Percentiles rank a stretch among this genome's conserved stretches.
Evolutionary conservation across 768 basidiomycete species (phyloP).

Genomic region (Saitozyma podzolica): DNA sequence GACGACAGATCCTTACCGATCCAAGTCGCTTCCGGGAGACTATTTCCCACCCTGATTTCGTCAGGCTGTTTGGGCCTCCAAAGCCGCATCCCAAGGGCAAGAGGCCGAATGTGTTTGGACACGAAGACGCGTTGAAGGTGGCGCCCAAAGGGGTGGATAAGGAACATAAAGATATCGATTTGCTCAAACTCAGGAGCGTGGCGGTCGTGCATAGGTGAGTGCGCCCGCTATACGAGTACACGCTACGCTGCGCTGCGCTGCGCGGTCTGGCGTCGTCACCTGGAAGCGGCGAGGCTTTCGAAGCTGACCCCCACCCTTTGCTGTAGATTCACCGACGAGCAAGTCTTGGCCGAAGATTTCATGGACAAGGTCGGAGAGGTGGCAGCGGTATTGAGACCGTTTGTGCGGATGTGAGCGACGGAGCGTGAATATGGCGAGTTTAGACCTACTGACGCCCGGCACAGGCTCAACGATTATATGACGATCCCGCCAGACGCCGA

Average conservation of each 20-base stretch:
- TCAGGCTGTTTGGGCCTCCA: conserved; percentile 72
- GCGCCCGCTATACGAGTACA: neutral
- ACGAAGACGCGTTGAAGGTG: conserved; percentile 81
- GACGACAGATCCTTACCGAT: conserved; percentile 69
- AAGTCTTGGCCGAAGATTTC: conserved; percentile 70
- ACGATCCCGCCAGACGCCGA: conserved; percentile 23
- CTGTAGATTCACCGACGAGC: conserved; percentile 68
- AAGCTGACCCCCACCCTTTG: neutral
- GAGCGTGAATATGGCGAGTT: conserved; percentile 3
- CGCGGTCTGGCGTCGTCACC: no score
- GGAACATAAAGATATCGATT: conserved; percentile 83
- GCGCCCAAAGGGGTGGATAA: conserved; percentile 89
- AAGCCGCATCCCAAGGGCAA: conserved; percentile 62
- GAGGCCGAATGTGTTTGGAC: conserved; percentile 77
- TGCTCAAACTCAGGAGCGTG: conserved; percentile 79
- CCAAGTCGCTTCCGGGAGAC: conserved; percentile 65
- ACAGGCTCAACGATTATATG: conserved; percentile 38
- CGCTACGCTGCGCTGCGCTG: neutral
- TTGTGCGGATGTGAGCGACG: conserved; percentile 61
- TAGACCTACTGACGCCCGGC: neutral
- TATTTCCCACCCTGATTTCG: conserved; percentile 71
- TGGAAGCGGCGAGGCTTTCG: neutral
- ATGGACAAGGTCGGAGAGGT: conserved; percentile 63
- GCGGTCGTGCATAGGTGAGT: conserved; percentile 66
- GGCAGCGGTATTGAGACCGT: conserved; percentile 64